phyloP scores from a whole-genome alignment of 1,284 basidiomycete species.

The Hemileia vastatrix region DNA sequence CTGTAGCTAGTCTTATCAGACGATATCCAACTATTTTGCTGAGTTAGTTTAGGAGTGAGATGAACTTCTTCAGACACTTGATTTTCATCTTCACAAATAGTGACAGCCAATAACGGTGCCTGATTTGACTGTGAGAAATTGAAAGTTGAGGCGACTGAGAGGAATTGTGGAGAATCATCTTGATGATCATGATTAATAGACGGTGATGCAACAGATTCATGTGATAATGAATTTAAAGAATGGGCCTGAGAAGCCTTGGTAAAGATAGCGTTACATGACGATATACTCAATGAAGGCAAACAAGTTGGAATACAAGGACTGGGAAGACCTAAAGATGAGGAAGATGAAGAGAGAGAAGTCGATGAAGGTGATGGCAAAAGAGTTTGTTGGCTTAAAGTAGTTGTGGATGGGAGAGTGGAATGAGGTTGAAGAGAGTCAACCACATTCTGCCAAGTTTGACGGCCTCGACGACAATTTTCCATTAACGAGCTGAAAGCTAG shows the following conservation, averaged over 20 bases:
- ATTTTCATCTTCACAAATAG: too few species aligned
- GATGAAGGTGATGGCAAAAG: slow-evolving; percentile 1
- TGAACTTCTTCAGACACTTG: neutral
- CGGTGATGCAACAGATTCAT: neutral
- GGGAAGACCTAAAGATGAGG: too few species aligned
- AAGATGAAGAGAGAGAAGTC: too few species aligned
- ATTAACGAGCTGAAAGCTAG: slow-evolving; percentile 15
- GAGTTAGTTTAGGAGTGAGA: neutral
- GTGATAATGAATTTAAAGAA: neutral
- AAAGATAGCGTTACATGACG: neutral
- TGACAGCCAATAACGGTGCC: too few species aligned
- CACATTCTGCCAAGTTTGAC: slow-evolving; percentile 16
- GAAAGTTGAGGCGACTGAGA: too few species aligned
- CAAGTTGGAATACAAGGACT: too few species aligned
- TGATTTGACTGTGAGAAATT: too few species aligned
- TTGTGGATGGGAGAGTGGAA: slow-evolving; percentile 1
- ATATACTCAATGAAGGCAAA: too few species aligned
- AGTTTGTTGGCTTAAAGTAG: slow-evolving; percentile 1
- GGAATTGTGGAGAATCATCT: too few species aligned
- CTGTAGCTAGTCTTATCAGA: too few species aligned
- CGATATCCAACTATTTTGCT: neutral
- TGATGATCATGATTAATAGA: too few species aligned
- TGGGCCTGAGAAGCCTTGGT: too few species aligned
- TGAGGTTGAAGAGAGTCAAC: slow-evolving; percentile 3
- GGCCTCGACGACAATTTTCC: slow-evolving; percentile 9